Evolutionary conservation across 2,329 filamentous ascomycete genomes (phyloP).

Genomic region (Hansfordia pulvinata): DNA sequence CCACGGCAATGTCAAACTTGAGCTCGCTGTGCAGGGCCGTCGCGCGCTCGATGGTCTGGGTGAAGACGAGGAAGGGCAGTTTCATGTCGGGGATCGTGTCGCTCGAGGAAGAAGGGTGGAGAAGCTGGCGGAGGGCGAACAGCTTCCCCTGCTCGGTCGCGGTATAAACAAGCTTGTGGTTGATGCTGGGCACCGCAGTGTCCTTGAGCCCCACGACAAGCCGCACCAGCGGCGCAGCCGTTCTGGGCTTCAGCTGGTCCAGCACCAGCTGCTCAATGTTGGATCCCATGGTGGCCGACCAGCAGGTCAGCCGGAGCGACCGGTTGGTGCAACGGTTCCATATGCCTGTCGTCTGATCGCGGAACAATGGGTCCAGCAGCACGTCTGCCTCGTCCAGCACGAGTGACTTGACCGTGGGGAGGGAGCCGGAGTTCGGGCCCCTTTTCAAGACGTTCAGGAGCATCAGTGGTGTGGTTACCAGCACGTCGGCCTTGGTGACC

Average conservation of each 20-base stretch:
- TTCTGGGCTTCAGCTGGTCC: conserved; percentile 47
- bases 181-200: conserved; percentile 82
- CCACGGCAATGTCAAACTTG: conserved; percentile 82
- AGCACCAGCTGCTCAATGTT: conserved; percentile 71
- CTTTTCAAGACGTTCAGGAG: conserved; percentile 59
- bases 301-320: conserved; percentile 64
- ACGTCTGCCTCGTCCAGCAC: conserved; percentile 93
- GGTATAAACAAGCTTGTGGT: conserved; percentile 79
- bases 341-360: conserved; percentile 72
- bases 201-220: conserved; percentile 95
- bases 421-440: conserved; percentile 28
- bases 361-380: conserved; percentile 79
- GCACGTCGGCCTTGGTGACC: conserved; percentile 59
- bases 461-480: conserved; percentile 69
- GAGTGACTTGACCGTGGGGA: conserved; percentile 59
- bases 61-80: conserved; percentile 89
- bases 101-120: conserved; percentile 55
- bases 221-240: conserved; percentile 49
- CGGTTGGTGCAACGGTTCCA: conserved; percentile 67
- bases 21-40: conserved; percentile 79
- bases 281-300: conserved; percentile 96
- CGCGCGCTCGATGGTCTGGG: conserved; percentile 87
- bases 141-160: conserved; percentile 91
- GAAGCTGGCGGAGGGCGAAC: conserved; percentile 75
- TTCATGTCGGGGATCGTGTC: conserved; percentile 49